Evolutionary conservation across 2,329 filamentous ascomycete genomes (phyloP).

Genomic region (Aspergillus sp.): DNA sequence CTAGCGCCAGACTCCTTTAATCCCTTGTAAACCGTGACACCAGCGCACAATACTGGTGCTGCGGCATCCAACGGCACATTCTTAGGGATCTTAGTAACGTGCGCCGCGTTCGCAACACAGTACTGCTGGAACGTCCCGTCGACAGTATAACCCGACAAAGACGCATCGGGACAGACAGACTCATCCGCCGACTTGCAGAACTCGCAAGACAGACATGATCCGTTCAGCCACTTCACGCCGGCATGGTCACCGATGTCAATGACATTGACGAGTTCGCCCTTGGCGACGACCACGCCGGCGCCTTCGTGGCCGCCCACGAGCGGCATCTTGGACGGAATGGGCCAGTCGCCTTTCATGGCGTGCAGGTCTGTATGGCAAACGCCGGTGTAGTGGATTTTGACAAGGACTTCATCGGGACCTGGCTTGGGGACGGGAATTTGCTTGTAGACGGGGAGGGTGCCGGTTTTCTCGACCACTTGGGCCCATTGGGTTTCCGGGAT

Average conservation of each 20-base stretch:
- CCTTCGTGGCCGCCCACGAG: conserved; percentile 76
- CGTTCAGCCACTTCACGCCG: conserved; percentile 90
- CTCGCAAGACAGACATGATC: conserved; percentile 72
- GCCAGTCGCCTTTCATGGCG: conserved; percentile 86
- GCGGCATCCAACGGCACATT: conserved; percentile 68
- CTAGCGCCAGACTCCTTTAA: conserved; percentile 72
- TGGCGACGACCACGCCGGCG: conserved; percentile 75
- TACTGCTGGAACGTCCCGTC: conserved; percentile 94
- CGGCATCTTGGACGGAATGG: conserved; percentile 71
- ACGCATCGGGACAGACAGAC: conserved; percentile 68
- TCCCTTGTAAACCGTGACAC: conserved; percentile 87
- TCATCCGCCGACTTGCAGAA: conserved; percentile 80
- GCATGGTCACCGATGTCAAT: conserved; percentile 76
- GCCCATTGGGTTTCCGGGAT: conserved; percentile 86
- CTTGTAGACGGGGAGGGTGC: conserved; percentile 53
- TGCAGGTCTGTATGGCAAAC: conserved; percentile 85
- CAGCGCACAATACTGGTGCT: conserved; percentile 74
- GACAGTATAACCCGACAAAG: conserved; percentile 84
- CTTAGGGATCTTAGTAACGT: conserved; percentile 76
- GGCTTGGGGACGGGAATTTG: conserved; percentile 72
- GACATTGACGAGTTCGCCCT: conserved; percentile 68
- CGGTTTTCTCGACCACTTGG: conserved; percentile 77
- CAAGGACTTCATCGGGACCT: conserved; percentile 80
- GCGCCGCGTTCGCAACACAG: conserved; percentile 75
- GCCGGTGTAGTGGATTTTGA: conserved; percentile 85